phyloP scores from a whole-genome alignment of 2,329 filamentous ascomycete species.

The Clonostachys byssicola region DNA sequence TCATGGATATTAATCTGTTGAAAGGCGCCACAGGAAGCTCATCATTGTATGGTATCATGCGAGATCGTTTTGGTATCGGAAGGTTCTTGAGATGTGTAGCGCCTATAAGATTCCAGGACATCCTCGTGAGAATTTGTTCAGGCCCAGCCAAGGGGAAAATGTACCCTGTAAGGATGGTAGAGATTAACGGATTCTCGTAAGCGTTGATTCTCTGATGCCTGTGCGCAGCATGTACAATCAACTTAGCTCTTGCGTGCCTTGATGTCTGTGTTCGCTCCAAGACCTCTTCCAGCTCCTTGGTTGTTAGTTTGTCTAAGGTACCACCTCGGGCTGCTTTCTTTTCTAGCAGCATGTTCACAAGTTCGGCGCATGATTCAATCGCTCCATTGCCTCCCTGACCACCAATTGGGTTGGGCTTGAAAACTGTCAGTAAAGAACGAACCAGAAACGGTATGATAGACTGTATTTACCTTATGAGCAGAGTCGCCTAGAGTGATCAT shows the following conservation, averaged over 20 bases:
- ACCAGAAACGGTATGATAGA: background rate
- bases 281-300: background rate
- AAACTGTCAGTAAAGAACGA: background rate
- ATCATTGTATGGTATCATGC: background rate
- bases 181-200: background rate
- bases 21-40: background rate
- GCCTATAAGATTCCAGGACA: background rate
- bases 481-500: background rate
- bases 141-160: background rate
- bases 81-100: background rate
- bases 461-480: background rate
- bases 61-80: background rate
- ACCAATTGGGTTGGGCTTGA: background rate
- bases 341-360: background rate
- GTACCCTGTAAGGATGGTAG: background rate
- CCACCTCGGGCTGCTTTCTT: background rate
- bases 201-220: no score
- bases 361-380: background rate
- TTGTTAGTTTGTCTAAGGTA: background rate
- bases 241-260: background rate
- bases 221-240: no score
- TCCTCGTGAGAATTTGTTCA: background rate
- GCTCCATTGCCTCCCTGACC: background rate
- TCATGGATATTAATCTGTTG: background rate
- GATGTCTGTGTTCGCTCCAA: background rate